Percentiles rank a stretch among this genome's conserved stretches.
These are phyloP conservation scores for Brassica balearica DNA, from an alignment of 441 rosid species.

Conservation along the genomic window DNA sequence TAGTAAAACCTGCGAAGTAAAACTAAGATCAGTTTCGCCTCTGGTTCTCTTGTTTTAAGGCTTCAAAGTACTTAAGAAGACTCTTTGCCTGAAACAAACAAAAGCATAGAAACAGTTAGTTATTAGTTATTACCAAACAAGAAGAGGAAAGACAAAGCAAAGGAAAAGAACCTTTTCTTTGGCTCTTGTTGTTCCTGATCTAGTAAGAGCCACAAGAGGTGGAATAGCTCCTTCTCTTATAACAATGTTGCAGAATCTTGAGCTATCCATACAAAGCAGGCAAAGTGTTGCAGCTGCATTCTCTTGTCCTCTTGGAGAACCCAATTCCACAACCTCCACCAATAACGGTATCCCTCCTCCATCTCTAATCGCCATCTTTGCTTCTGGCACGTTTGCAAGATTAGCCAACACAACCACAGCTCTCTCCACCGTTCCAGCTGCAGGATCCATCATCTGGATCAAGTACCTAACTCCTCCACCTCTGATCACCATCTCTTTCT, in stretches of 20 bases:
- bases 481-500: slow-evolving; percentile 50
- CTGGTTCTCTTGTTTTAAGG: slow-evolving; percentile 61
- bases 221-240: slow-evolving; percentile 97
- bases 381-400: slow-evolving; percentile 85
- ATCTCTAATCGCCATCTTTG: slow-evolving; percentile 77
- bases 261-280: slow-evolving; percentile 71
- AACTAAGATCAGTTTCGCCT: slow-evolving; percentile 41
- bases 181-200: slow-evolving; percentile 84
- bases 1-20: not conserved
- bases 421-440: slow-evolving; percentile 92
- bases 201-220: slow-evolving; percentile 83
- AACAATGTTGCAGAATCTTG: slow-evolving; percentile 62
- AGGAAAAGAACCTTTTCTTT: slow-evolving; percentile 70
- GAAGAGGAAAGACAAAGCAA: not conserved
- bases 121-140: not conserved
- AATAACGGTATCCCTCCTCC: slow-evolving; percentile 83
- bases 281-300: slow-evolving; percentile 94
- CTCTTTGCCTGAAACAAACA: slow-evolving; percentile 69
- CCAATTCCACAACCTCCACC: slow-evolving; percentile 94
- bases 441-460: slow-evolving; percentile 88
- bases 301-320: slow-evolving; percentile 92
- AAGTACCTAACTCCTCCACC: slow-evolving; percentile 73
- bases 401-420: slow-evolving; percentile 93
- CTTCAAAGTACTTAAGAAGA: slow-evolving; percentile 74
- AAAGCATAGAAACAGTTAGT: not conserved